Conservation (phyloP, 108 stramenopile species). For the Poteriospumella lacustris region DNA sequence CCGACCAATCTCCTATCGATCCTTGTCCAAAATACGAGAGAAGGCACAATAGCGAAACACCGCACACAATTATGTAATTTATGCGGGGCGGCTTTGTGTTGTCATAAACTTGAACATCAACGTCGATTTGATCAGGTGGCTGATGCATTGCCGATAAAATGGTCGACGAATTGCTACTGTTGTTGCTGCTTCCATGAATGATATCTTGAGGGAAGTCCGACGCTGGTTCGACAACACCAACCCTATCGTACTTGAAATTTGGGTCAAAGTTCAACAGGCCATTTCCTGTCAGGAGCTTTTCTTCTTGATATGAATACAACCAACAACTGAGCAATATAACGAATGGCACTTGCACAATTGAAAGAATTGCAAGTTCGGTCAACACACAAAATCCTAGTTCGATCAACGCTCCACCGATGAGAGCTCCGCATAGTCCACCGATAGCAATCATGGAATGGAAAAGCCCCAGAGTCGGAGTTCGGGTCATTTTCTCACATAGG, state of each 20-base stretch:
- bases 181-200: neutral
- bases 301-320: slow-evolving; percentile 17
- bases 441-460: slow-evolving; percentile 16
- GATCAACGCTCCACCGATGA: neutral
- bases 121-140: neutral
- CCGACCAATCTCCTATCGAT: neutral
- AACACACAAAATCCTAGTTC: neutral
- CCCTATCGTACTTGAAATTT: neutral
- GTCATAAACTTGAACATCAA: neutral
- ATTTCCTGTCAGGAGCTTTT: neutral
- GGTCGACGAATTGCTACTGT: neutral
- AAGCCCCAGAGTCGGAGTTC: neutral
- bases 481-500: slow-evolving; percentile 12
- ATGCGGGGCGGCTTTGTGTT: too few relatives aligned
- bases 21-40: slow-evolving; percentile 3
- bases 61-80: too few relatives aligned
- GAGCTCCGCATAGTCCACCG: slow-evolving; percentile 3
- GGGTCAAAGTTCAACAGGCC: neutral
- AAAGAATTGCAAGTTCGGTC: neutral
- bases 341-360: neutral
- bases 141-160: neutral
- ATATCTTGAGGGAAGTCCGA: too few relatives aligned
- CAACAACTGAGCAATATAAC: neutral
- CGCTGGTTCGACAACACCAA: too few relatives aligned
- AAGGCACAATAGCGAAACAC: neutral